phyloP scores from a whole-genome alignment of 495 filamentous ascomycete genomes.

The Glonium stellatum region DNA sequence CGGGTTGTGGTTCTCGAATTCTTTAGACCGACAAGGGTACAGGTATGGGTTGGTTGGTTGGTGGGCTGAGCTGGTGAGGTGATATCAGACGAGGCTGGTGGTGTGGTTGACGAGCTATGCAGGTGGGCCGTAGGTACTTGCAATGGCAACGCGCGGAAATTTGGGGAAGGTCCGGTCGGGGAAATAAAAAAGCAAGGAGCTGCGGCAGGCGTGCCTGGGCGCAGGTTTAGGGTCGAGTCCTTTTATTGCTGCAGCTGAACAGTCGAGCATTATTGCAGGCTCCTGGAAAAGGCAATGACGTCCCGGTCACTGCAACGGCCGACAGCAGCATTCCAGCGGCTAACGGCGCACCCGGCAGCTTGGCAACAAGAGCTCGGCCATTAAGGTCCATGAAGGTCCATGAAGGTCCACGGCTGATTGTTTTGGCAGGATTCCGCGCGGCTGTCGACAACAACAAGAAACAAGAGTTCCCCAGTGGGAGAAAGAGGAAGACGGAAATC shows the following conservation, averaged over 20 bases:
- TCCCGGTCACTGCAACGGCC: not conserved
- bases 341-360: no score
- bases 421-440: not conserved
- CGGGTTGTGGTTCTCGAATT: not conserved
- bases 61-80: constrained; percentile 17
- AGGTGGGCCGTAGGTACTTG: not conserved
- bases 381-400: no score
- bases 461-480: no score
- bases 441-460: not conserved
- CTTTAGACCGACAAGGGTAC: not conserved
- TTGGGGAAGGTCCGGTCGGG: not conserved
- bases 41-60: not conserved
- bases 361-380: no score
- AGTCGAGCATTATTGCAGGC: not conserved
- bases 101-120: not conserved
- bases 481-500: no score
- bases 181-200: not conserved
- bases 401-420: not conserved
- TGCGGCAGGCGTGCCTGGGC: not conserved
- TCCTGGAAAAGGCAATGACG: not conserved
- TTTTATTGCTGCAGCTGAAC: not conserved
- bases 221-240: not conserved
- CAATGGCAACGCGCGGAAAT: not conserved
- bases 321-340: not conserved
- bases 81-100: constrained; percentile 9